Percentiles rank a stretch among this genome's conserved stretches.
Evolutionary conservation across 2,329 filamentous ascomycete species (phyloP).

Genomic region (Dactylellina haptotyla): DNA sequence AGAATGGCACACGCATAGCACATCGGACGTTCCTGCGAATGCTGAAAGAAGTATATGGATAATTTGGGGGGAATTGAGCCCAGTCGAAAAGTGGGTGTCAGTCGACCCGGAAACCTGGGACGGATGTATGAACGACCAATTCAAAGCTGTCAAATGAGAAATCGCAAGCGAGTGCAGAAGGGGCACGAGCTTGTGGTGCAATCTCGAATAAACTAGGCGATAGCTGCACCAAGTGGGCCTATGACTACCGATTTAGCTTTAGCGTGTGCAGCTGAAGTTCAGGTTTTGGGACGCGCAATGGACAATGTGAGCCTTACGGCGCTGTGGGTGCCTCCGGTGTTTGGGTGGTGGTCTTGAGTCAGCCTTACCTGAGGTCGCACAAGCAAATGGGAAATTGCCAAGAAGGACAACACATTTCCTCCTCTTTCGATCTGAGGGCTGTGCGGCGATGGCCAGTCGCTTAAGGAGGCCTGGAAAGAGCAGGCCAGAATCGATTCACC

Average conservation of each 20-base stretch:
- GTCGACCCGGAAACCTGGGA: constrained; percentile 44
- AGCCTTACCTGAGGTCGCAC: constrained; percentile 52
- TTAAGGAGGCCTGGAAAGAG: constrained; percentile 1
- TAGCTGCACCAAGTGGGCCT: constrained; percentile 5
- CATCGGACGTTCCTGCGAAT: constrained; percentile 36
- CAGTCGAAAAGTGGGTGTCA: constrained; percentile 6
- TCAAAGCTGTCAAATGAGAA: constrained; percentile 30
- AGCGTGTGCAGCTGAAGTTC: constrained; percentile 45
- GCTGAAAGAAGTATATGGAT: constrained; percentile 9
- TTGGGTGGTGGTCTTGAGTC: constrained; percentile 41
- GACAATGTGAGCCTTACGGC: constrained; percentile 30
- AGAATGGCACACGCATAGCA: constrained; percentile 23
- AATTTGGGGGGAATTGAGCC: neutral
- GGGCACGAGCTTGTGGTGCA: neutral
- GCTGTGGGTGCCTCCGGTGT: constrained; percentile 12
- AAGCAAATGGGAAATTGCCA: constrained; percentile 35
- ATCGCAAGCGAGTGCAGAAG: constrained; percentile 13
- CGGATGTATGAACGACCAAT: neutral
- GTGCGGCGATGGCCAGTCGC: constrained; percentile 8
- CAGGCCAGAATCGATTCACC: neutral
- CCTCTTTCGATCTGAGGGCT: neutral
- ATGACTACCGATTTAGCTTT: constrained; percentile 42
- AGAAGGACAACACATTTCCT: constrained; percentile 34
- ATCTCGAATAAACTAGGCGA: neutral
- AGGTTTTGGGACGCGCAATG: constrained; percentile 7